Evolutionary conservation across 306 rosid genomes (phyloP).

Genomic region (Corylus americana): DNA sequence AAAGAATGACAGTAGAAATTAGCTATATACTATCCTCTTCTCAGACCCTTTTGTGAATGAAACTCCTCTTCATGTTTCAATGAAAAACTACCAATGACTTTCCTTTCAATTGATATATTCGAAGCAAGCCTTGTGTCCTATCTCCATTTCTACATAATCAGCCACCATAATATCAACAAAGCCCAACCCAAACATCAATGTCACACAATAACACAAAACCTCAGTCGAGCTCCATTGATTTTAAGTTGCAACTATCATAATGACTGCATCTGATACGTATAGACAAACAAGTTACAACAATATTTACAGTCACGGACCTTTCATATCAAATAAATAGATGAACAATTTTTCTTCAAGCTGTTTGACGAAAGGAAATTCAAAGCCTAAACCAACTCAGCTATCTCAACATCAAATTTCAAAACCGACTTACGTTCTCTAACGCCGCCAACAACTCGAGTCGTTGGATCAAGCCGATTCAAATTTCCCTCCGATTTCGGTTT

Average conservation of each 20-base stretch:
- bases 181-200: background rate
- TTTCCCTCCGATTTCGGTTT: conserved; percentile 38
- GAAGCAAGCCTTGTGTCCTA: background rate
- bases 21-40: background rate
- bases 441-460: conserved; percentile 67
- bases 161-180: background rate
- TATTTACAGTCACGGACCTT: background rate
- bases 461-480: conserved; percentile 79
- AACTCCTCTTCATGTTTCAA: background rate
- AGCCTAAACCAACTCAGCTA: background rate
- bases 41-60: background rate
- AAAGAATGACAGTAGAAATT: background rate
- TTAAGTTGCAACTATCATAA: background rate
- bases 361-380: background rate
- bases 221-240: background rate
- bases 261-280: background rate
- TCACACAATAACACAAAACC: background rate
- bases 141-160: background rate
- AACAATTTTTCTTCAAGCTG: background rate
- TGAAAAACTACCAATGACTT: background rate
- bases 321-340: too few relatives aligned
- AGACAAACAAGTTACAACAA: background rate
- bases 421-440: conserved; percentile 73
- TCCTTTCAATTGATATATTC: background rate
- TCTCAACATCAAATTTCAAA: background rate